phyloP scores from a whole-genome alignment of 225 moss, liverwort and hornwort genomes.

The Takakia lepidozioides region DNA sequence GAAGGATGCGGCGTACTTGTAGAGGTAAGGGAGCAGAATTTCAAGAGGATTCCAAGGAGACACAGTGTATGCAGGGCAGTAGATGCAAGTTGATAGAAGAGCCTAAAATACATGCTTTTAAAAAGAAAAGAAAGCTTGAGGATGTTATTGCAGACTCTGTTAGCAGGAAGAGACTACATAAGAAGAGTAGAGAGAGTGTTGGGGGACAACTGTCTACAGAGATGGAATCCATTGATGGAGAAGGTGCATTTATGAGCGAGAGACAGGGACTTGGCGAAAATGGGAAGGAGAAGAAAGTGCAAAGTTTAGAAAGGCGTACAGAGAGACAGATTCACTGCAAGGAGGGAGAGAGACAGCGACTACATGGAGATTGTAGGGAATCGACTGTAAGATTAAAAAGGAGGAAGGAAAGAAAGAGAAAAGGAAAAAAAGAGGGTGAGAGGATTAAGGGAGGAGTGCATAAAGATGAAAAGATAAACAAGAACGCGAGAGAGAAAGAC shows the following conservation, averaged over 20 bases:
- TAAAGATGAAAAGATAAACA: no score
- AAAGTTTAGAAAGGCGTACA: background rate
- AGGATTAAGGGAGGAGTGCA: no score
- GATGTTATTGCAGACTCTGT: no score
- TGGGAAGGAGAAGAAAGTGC: background rate
- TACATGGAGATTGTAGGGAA: background rate
- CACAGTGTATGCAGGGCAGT: background rate
- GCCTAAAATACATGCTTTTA: background rate
- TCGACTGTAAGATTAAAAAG: background rate
- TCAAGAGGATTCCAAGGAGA: background rate
- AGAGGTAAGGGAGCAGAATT: background rate
- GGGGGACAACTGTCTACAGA: no score
- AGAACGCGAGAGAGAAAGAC: no score
- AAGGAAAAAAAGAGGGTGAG: background rate
- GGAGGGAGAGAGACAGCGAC: background rate
- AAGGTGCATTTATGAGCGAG: no score
- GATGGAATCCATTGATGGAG: background rate
- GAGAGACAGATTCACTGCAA: background rate
- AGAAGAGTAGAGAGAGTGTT: no score
- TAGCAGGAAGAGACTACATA: no score
- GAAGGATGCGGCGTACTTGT: background rate
- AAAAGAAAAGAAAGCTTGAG: no score
- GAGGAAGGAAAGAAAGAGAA: constrained; percentile 1
- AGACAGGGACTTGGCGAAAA: no score
- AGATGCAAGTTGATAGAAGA: background rate